phyloP scores from a whole-genome alignment of 1,139 yeast genomes.

The Pichia cactophila region DNA sequence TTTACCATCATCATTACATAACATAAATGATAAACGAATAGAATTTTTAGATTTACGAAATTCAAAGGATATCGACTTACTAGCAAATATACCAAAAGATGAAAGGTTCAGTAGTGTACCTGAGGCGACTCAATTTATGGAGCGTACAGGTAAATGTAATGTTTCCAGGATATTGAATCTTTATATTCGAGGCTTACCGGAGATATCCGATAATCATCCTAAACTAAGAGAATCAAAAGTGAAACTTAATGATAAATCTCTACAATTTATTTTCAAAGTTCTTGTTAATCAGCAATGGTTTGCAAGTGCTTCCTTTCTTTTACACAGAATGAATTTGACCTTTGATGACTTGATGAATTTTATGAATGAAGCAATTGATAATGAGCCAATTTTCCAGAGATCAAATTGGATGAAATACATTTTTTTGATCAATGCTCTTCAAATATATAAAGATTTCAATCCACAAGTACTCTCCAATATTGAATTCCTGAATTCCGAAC shows the following conservation, averaged over 20 bases:
- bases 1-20: not conserved
- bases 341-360: slow-evolving; percentile 13
- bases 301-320: slow-evolving; percentile 14
- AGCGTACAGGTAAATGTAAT: slow-evolving; percentile 2
- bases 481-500: slow-evolving; percentile 8
- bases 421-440: slow-evolving; percentile 10
- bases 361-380: slow-evolving; percentile 10
- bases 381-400: slow-evolving; percentile 9
- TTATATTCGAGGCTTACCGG: slow-evolving; percentile 10
- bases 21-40: not conserved
- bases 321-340: slow-evolving; percentile 7
- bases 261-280: slow-evolving; percentile 1
- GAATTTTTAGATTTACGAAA: slow-evolving; percentile 10
- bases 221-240: not conserved
- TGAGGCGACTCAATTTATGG: slow-evolving; percentile 4
- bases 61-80: slow-evolving; percentile 3
- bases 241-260: not conserved
- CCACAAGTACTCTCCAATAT: slow-evolving; percentile 10
- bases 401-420: slow-evolving; percentile 12
- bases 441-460: slow-evolving; percentile 6
- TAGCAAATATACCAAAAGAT: not conserved
- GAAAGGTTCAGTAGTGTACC: slow-evolving; percentile 3
- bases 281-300: slow-evolving; percentile 16
- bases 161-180: slow-evolving; percentile 9
- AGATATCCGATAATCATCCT: slow-evolving; percentile 1